Percentiles rank a stretch among this genome's conserved stretches.
These are phyloP conservation scores for Parietaria judaica DNA, from an alignment of 306 rosid genomes.

Conservation along the genomic window DNA sequence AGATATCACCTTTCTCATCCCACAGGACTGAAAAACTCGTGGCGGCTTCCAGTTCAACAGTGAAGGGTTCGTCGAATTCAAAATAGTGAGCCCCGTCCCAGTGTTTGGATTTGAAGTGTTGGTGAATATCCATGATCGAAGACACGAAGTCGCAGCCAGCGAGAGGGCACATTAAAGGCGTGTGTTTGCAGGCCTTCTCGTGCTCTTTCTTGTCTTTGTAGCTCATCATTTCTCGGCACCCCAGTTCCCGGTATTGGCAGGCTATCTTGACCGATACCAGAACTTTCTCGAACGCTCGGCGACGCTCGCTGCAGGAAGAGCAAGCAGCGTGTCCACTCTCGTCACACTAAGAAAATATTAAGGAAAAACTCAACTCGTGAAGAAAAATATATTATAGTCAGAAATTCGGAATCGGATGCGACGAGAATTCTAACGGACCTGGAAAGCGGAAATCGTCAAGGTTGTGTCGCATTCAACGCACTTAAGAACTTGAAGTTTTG, in stretches of 20 bases:
- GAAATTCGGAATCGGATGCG: too few species aligned
- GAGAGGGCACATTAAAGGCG: conserved; percentile 34
- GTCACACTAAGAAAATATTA: too few species aligned
- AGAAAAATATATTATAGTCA: too few species aligned
- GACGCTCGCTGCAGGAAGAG: background rate
- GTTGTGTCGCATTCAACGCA: too few species aligned
- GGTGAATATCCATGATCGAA: conserved; percentile 19
- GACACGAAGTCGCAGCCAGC: conserved; percentile 24
- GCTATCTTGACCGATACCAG: background rate
- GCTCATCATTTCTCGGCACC: conserved; percentile 27
- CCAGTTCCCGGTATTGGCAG: conserved; percentile 19
- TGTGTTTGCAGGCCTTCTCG: conserved; percentile 22
- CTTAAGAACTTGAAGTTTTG: too few species aligned
- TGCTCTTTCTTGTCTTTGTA: conserved; percentile 16
- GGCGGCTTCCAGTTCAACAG: conserved; percentile 15
- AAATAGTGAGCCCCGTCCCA: conserved; percentile 34
- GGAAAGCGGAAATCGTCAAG: too few species aligned
- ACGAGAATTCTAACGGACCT: too few species aligned
- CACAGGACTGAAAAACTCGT: conserved; percentile 27
- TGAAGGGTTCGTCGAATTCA: conserved; percentile 20
- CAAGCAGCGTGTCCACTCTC: background rate
- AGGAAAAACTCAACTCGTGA: too few species aligned
- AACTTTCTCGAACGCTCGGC: background rate
- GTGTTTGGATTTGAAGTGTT: conserved; percentile 31
- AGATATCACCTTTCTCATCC: conserved; percentile 34